phyloP scores from a whole-genome alignment of 2,329 filamentous ascomycete species.

The Penicillium sp. region DNA sequence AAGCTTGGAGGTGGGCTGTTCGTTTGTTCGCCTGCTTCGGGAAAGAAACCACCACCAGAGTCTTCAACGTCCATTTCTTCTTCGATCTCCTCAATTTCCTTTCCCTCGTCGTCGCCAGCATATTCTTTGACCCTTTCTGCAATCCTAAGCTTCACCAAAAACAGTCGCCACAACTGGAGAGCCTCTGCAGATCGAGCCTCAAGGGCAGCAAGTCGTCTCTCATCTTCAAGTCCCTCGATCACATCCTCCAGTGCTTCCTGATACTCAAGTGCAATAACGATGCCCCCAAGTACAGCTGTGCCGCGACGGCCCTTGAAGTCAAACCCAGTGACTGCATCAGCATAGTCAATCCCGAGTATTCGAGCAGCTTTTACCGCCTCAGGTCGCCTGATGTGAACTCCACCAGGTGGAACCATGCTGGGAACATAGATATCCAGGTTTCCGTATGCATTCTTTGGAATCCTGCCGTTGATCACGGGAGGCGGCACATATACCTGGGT shows the following conservation, averaged over 20 bases:
- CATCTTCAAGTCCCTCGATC: constrained; percentile 66
- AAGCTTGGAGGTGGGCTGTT: background rate
- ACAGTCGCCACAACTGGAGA: constrained; percentile 60
- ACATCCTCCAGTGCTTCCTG: constrained; percentile 71
- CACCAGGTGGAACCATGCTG: constrained; percentile 64
- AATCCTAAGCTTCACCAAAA: constrained; percentile 66
- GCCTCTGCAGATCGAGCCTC: constrained; percentile 53
- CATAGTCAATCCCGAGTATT: constrained; percentile 78
- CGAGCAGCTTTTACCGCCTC: constrained; percentile 71
- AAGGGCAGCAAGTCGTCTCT: constrained; percentile 64
- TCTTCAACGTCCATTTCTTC: constrained; percentile 35
- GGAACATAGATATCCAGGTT: constrained; percentile 66
- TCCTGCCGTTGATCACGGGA: constrained; percentile 69
- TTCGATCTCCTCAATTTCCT: constrained; percentile 40
- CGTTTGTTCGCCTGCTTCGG: constrained; percentile 29
- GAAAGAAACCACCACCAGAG: constrained; percentile 42
- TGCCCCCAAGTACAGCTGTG: constrained; percentile 77
- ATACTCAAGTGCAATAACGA: constrained; percentile 72
- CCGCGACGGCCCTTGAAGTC: constrained; percentile 82
- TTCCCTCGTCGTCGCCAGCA: constrained; percentile 38
- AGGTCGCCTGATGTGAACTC: constrained; percentile 56
- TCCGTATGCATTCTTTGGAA: constrained; percentile 64
- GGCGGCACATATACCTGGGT: constrained; percentile 74
- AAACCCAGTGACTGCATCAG: constrained; percentile 87
- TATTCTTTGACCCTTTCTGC: constrained; percentile 69